phyloP scores from a whole-genome alignment of 75 land plant species.

The Cunninghamia lanceolata region DNA sequence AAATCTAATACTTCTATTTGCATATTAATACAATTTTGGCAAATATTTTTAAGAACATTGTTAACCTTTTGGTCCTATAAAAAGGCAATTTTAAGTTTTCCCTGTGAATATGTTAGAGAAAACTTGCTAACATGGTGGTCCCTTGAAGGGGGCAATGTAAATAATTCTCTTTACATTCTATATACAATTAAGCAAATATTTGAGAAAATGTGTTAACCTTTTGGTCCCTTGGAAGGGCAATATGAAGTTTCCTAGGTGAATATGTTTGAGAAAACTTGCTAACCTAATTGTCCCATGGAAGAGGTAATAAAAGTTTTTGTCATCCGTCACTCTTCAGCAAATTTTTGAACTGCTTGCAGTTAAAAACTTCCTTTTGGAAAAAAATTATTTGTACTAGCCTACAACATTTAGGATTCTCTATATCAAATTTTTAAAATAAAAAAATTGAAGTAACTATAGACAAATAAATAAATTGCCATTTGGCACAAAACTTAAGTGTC shows the following conservation, averaged over 20 bases:
- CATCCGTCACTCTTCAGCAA: background rate
- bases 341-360: background rate
- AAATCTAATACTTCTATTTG: no score
- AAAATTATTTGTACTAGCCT: background rate
- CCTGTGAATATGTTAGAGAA: no score
- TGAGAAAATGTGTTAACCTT: background rate
- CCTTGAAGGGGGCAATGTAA: no score
- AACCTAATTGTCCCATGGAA: background rate
- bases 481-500: background rate
- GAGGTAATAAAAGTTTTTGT: background rate
- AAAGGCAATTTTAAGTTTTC: no score
- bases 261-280: background rate
- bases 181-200: background rate
- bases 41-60: no score
- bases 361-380: background rate
- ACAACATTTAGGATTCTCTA: background rate
- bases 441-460: background rate
- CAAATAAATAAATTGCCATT: background rate
- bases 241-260: background rate
- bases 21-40: no score
- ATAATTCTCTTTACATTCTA: background rate
- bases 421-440: background rate
- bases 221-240: background rate
- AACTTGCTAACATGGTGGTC: no score
- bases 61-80: no score